Evolutionary conservation across 257 asterid genomes (phyloP).

Genomic region (Solanum sejunctum): DNA sequence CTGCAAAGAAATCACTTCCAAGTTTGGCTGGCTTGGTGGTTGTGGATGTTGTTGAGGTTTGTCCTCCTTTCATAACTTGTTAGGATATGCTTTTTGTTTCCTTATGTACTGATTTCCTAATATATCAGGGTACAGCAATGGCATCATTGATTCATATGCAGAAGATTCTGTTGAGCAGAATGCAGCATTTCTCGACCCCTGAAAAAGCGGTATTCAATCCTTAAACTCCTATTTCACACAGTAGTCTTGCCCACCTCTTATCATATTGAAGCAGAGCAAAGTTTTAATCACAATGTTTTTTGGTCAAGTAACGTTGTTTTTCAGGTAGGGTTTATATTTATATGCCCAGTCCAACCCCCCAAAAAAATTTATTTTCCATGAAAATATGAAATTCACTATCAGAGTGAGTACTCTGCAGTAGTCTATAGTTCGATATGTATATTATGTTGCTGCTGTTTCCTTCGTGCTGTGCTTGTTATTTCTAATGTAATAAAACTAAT

Average conservation of each 20-base stretch:
- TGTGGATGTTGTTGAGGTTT: slow-evolving; percentile 98
- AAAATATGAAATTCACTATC: background rate
- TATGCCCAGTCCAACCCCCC: background rate
- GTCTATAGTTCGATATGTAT: background rate
- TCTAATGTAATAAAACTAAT: background rate
- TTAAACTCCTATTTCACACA: background rate
- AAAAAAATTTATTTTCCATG: background rate
- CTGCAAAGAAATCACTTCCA: slow-evolving; percentile 72
- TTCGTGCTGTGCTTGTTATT: background rate
- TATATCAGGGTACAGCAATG: slow-evolving; percentile 89
- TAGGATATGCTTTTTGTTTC: background rate
- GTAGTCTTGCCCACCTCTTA: background rate
- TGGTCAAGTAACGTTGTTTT: background rate
- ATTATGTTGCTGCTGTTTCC: background rate
- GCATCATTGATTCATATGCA: slow-evolving; percentile 89
- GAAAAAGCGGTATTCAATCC: slow-evolving; percentile 74
- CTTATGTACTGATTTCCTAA: background rate
- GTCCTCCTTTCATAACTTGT: background rate
- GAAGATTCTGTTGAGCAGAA: slow-evolving; percentile 70
- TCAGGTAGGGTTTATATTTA: background rate
- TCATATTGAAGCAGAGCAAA: background rate
- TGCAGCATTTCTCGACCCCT: slow-evolving; percentile 73
- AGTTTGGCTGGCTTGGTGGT: slow-evolving; percentile 77
- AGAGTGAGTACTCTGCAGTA: background rate
- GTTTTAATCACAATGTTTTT: background rate